Evolutionary conservation across 78 protist genomes (phyloP).

Genomic region (slime mould (Dictyostelium discoideum)): dicty_2.7 NC_007090.3:63001-63500

Average conservation of each 20-base stretch:
- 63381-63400: not conserved
- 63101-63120: not conserved
- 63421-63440: conserved; percentile 15
- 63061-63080: not conserved
- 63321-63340: conserved; percentile 27
- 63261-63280: not conserved
- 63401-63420: not conserved
- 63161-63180: conserved; percentile 21
- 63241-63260: not conserved
- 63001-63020: not conserved
- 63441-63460: no score
- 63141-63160: not conserved
- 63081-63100: not conserved
- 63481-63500: not conserved
- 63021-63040: no score
- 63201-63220: not conserved
- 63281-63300: not conserved
- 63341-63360: not conserved
- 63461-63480: not conserved
- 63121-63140: not conserved
- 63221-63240: not conserved
- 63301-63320: conserved; percentile 37
- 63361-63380: not conserved
- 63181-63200: conserved; percentile 34
- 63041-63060: not conserved